Evolutionary conservation across 257 asterid genomes (phyloP), one percentile per base, ranked within the genome.

Genomic region (Ballota nigra): DNA sequence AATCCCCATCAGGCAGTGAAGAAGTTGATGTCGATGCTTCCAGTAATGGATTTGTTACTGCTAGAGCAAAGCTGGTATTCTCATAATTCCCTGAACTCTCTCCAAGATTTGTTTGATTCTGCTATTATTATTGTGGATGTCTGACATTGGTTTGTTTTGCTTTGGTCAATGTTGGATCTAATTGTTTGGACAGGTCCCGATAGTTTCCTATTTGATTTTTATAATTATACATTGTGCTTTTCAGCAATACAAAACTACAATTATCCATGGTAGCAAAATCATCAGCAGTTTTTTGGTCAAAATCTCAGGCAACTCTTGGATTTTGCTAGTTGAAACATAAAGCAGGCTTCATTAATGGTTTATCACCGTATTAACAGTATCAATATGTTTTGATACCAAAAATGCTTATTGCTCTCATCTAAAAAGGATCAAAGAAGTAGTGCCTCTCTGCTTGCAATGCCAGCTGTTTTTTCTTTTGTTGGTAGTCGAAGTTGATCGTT

Each of bases 11-110:
- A 29, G 69, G 75, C 75, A 66, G 59, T 64, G 95, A 88, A 83
- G 97, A 88, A 80, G 81, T 80, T 67, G 92, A 82, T 15, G 53
- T n/a, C 16, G 93, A 85, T 78, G 80, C 81, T 73, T 76, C 97
- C 31, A 77, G 81, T 73, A 84, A 81, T 73, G 97, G 98, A 69
- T 95, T 95, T 79, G 99, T 95, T 57, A 95, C 98, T 76, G 99
- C 98, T 60, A 88, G 92, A 76, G 79, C 90, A 69, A 95, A 95
- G 88, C 80, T 92, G 95, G 99, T 95, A 86, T 72, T 82, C 34
- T 19, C 68, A 70, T 71, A 52, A 56, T 63, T 71, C 62, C 20
- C 61, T 2, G 6, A 43, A 62, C 34, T 52, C 58, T 38, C 36
- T 29, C 57, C 23, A 56, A 63, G n/a, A 57, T 69, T 31, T 72